phyloP scores from a whole-genome alignment of 2,329 filamentous ascomycete genomes.

The Madurella fahalii region DNA sequence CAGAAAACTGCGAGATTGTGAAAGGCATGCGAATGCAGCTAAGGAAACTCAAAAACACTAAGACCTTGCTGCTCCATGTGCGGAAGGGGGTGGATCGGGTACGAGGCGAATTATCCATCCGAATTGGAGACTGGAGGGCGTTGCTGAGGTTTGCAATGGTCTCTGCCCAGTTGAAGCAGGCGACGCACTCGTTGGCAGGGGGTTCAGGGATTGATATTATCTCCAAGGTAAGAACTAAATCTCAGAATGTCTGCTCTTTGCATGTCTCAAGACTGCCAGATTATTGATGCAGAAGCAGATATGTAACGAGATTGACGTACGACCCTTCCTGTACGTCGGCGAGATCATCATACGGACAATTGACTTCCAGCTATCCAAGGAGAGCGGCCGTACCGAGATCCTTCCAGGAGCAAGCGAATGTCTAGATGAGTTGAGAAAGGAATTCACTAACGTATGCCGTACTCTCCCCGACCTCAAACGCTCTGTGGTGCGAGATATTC shows the following conservation, averaged over 20 bases:
- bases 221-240: conserved; percentile 42
- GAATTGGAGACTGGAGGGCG: conserved; percentile 68
- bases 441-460: conserved; percentile 71
- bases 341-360: conserved; percentile 68
- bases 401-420: conserved; percentile 65
- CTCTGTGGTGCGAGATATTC: conserved; percentile 59
- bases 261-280: background rate
- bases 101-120: conserved; percentile 48
- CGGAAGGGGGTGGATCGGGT: conserved; percentile 68
- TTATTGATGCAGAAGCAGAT: conserved; percentile 36
- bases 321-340: conserved; percentile 61
- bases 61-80: conserved; percentile 62
- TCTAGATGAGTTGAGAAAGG: conserved; percentile 73
- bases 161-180: conserved; percentile 64
- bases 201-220: conserved; percentile 50
- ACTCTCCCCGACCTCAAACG: conserved; percentile 66
- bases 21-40: conserved; percentile 46
- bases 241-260: background rate
- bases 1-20: conserved; percentile 62
- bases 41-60: conserved; percentile 72
- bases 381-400: conserved; percentile 69
- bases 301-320: conserved; percentile 55
- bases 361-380: conserved; percentile 73
- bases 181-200: conserved; percentile 53
- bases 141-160: conserved; percentile 68